Conservation (phyloP, 176 grass and related monocot genomes). For the Cymbopogon citratus region DNA sequence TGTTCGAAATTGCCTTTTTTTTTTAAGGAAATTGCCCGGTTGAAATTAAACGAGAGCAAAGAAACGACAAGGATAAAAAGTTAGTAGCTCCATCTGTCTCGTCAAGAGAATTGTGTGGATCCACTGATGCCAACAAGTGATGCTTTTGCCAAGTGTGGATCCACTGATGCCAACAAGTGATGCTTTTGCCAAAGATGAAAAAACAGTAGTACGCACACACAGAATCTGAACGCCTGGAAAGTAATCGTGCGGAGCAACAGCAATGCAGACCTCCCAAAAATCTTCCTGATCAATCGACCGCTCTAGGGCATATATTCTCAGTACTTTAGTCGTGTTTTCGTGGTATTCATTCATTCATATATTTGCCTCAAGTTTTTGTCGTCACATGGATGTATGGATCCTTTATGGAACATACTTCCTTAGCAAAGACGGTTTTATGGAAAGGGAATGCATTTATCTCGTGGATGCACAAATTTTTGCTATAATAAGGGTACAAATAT, state of each 20-base stretch:
- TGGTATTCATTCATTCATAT: neutral
- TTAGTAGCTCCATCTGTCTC: neutral
- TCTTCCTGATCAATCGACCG: neutral
- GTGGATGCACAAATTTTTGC: neutral
- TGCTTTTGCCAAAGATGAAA: neutral
- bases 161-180: neutral
- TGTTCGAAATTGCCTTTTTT: neutral
- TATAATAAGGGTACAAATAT: too few species aligned
- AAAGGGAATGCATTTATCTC: neutral
- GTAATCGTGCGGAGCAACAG: neutral
- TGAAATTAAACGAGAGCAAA: neutral
- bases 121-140: neutral
- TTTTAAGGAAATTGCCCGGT: neutral
- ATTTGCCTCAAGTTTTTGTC: neutral
- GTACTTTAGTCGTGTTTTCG: neutral
- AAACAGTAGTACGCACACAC: neutral
- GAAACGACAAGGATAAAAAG: slow-evolving; percentile 6
- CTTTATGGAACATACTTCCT: neutral
- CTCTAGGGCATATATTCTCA: neutral
- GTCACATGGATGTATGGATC: neutral
- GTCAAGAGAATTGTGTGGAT: slow-evolving; percentile 5
- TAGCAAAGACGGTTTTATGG: neutral
- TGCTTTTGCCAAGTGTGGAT: neutral
- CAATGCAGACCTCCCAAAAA: neutral
- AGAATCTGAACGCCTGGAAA: slow-evolving; percentile 9